Evolutionary conservation across 768 basidiomycete species (phyloP), one percentile per base, ranked within the genome.

Genomic region (Suillus occidentalis): DNA sequence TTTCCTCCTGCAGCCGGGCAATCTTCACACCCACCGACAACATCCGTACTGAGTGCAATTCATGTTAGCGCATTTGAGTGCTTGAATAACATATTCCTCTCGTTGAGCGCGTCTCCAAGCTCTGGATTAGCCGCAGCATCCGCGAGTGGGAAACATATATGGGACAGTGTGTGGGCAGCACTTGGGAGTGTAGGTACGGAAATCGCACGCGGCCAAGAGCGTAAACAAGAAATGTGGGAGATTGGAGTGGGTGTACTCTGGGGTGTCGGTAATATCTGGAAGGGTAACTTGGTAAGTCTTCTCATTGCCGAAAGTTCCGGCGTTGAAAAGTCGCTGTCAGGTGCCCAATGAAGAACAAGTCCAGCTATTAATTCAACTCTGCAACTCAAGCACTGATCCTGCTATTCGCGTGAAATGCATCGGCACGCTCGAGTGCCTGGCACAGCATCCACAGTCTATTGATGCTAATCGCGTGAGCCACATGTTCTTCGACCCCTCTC

Each of bases 51-150:
- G 53, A 85, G 91, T 67, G 87, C 90, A 8, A 87, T 97, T 60
- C 95, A 97, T 72, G 81, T 94, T 63, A 84, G 89, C 67, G 92
- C 94, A 12, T 82, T 96, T 34, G 94, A 97, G 73, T 95, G 95
- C 71, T 82, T 98, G 56, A 95, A 92, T 72, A 97, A 98, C 72
- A 82, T 95, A 45, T 90, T 97, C 71, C 80, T 96, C 42, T 89
- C 94, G 4, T 81, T 91, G 14, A 83, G 88, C 3, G 80, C 84
- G 0, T 76, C 81, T 5, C 77, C 83, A 2, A 82, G 80, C 60
- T 68, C 80, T 34, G 76, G 70, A 5, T 73, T 83, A 13, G 69
- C 80, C 14, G 77, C 79, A 4, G 86, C 89, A 58, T 76, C 77
- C 18, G 79, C 81, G 25, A 79, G 76, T 3, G 90, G 88, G 14